Conservation (phyloP, 257 asterid species). For the Solanum sejunctum region DNA sequence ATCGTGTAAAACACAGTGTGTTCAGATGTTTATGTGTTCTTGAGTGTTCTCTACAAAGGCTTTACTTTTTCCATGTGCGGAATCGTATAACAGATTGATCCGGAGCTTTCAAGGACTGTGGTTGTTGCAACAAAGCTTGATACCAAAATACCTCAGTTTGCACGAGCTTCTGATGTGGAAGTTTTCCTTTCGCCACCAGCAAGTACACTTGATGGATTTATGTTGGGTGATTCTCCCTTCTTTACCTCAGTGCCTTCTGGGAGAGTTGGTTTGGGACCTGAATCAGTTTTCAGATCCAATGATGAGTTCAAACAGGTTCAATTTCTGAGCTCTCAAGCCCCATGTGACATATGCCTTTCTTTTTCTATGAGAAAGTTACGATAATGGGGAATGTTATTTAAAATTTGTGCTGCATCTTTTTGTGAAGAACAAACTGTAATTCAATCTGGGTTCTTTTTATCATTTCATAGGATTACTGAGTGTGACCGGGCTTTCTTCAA, state of each 20-base stretch:
- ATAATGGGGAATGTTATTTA: background rate
- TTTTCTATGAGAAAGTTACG: background rate
- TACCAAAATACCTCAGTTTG: slow-evolving; percentile 94
- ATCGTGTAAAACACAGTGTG: background rate
- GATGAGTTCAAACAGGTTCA: slow-evolving; percentile 93
- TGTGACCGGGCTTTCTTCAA: background rate
- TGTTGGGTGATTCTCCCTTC: slow-evolving; percentile 96
- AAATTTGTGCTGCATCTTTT: background rate
- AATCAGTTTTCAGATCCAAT: slow-evolving; percentile 81
- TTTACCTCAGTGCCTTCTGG: slow-evolving; percentile 99
- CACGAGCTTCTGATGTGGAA: slow-evolving; percentile 95
- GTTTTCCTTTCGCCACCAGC: slow-evolving; percentile 95
- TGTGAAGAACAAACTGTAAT: background rate
- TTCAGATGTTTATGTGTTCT: background rate
- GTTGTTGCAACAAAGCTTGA: slow-evolving; percentile 94
- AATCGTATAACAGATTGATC: slow-evolving; percentile 56
- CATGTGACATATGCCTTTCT: background rate
- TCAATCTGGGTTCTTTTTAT: background rate
- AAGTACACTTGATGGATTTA: slow-evolving; percentile 81
- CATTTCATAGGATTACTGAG: background rate
- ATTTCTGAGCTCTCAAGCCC: slow-evolving; percentile 3
- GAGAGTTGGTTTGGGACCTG: slow-evolving; percentile 84
- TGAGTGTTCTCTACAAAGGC: background rate
- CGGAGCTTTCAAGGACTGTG: slow-evolving; percentile 92
- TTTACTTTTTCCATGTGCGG: background rate